These are phyloP conservation scores for Neohortaea acidophila DNA, from an alignment of 495 filamentous ascomycete species.

Conservation along the genomic window DNA sequence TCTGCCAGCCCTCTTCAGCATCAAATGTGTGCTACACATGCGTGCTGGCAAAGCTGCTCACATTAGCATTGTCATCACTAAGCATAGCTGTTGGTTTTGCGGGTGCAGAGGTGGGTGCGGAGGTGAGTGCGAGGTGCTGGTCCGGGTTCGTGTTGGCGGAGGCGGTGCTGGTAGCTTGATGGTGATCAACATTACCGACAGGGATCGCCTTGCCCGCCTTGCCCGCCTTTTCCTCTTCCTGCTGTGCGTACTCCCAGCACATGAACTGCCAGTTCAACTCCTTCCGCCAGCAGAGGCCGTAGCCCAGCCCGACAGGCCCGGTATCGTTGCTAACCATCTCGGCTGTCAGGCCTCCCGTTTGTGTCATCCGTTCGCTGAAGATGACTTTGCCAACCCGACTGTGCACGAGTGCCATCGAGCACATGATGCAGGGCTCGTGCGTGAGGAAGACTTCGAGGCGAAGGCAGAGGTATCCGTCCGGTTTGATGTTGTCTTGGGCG, in stretches of 20 bases:
- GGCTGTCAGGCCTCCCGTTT: slow-evolving; percentile 44
- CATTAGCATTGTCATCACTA: slow-evolving; percentile 12
- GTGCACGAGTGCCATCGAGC: slow-evolving; percentile 87
- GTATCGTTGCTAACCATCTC: slow-evolving; percentile 21
- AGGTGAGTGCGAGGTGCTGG: background rate
- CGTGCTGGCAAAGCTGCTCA: slow-evolving; percentile 16
- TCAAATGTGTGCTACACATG: slow-evolving; percentile 17
- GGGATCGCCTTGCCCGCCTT: background rate
- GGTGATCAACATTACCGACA: slow-evolving; percentile 2
- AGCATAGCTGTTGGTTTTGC: background rate
- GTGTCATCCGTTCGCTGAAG: slow-evolving; percentile 51
- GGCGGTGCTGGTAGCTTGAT: background rate
- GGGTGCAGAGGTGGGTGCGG: background rate
- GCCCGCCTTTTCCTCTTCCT: background rate
- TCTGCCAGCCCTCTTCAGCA: slow-evolving; percentile 14
- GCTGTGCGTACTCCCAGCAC: slow-evolving; percentile 52
- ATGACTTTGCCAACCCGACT: slow-evolving; percentile 72
- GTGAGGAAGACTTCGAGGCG: slow-evolving; percentile 81
- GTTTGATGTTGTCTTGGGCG: slow-evolving; percentile 30
- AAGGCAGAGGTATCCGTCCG: slow-evolving; percentile 87
- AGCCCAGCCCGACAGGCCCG: slow-evolving; percentile 33
- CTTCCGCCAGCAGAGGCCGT: slow-evolving; percentile 78
- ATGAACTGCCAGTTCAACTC: slow-evolving; percentile 90
- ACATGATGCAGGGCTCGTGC: slow-evolving; percentile 92
- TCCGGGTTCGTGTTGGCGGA: background rate